Evolutionary conservation across 108 stramenopile genomes (phyloP).

Genomic region (Parmales sp.): DNA sequence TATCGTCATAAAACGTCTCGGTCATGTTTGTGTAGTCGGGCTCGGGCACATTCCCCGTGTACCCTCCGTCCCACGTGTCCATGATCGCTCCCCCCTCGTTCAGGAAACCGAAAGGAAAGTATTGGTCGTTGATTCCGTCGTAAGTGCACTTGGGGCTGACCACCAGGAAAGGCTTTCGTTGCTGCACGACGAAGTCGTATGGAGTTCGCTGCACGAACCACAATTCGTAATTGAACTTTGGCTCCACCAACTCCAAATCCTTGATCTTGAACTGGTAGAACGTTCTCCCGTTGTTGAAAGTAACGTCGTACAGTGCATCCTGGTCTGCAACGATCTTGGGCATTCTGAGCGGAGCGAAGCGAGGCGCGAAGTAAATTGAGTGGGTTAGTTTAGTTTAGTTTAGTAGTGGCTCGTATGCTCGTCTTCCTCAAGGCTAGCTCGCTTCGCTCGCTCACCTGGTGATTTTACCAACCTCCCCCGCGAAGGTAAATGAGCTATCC

Average conservation of each 20-base stretch:
- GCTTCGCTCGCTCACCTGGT: too few relatives aligned
- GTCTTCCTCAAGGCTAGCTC: too few relatives aligned
- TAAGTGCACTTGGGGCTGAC: slow-evolving; percentile 61
- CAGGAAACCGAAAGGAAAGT: slow-evolving; percentile 51
- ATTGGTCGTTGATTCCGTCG: slow-evolving; percentile 52
- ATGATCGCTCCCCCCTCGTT: slow-evolving; percentile 20
- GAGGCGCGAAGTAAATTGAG: too few relatives aligned
- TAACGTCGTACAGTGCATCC: slow-evolving; percentile 32
- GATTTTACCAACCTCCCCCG: slow-evolving; percentile 40
- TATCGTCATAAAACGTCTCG: neutral
- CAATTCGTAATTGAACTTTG: slow-evolving; percentile 46
- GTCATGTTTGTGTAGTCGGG: neutral
- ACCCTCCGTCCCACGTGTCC: neutral
- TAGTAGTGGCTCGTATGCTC: too few relatives aligned
- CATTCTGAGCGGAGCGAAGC: too few relatives aligned
- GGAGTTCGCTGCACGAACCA: slow-evolving; percentile 51
- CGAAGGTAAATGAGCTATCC: slow-evolving; percentile 26
- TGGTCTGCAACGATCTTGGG: slow-evolving; percentile 10
- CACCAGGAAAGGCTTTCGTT: slow-evolving; percentile 51
- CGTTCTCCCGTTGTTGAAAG: slow-evolving; percentile 58
- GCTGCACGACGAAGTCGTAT: slow-evolving; percentile 45
- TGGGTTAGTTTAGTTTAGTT: too few relatives aligned
- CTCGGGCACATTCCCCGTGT: neutral
- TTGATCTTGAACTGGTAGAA: slow-evolving; percentile 37
- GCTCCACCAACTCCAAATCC: slow-evolving; percentile 43